Evolutionary conservation across 768 basidiomycete species (phyloP), one percentile per base, ranked within the genome.

Genomic region (Cyathus striatus): DNA sequence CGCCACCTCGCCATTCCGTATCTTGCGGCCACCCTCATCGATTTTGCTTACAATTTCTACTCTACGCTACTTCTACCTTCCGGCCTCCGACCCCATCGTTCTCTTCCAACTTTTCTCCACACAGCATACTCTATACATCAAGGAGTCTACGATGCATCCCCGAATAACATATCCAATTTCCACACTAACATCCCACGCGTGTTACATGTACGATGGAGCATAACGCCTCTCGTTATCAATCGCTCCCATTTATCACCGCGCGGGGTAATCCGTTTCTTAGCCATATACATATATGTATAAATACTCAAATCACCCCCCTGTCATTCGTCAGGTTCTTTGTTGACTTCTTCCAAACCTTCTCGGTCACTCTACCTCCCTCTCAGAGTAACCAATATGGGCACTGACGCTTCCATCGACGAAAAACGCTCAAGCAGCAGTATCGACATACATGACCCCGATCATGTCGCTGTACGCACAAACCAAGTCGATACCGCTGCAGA

Each of bases 401-500:
- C 41, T 21, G 24, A 13, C 20, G 42, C 34, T 7, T 17, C 27
- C 32, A 49, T 51, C 33, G 48, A 50, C 23, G 48, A 53, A 45
- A 59, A 62, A 41, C 39, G n/a, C n/a, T n/a, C n/a, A n/a, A n/a
- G n/a, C n/a, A n/a, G n/a, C n/a, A n/a, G 50, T 23, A 33, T 23
- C 22, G 53, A 60, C 46, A 57, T 65, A 51, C 69, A 63, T 49
- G 48, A 61, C 36, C 52, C 58, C 42, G 57, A 56, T 25, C 54
- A 57, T 32, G 54, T 74, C 20, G 56, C 66, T n/a, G 58, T 75
- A 10, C 68, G 73, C 3, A 61, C 66, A 35, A 69, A 62, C 44
- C 71, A 79, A 41, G 68, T 82, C 4, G 83, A 85, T 53, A 79
- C 81, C 3, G 83, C 73, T 20, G 83, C 83, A 21, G 71, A 72